Evolutionary conservation across 2,329 filamentous ascomycete species (phyloP).

Genomic region (Cadophora sp.): DNA sequence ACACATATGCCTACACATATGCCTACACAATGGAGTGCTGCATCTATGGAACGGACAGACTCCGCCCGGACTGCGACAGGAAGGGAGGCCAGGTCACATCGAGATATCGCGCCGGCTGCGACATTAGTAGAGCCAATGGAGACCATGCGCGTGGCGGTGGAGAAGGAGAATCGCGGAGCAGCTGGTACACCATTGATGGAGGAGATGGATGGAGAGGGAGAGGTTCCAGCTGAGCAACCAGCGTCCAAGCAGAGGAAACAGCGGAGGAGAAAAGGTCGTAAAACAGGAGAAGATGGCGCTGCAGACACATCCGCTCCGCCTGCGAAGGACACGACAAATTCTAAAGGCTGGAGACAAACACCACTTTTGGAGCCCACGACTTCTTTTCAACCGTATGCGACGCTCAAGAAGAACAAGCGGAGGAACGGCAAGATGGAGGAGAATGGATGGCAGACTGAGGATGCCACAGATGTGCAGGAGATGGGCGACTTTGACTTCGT

Average conservation of each 20-base stretch:
- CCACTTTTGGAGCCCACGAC: slow-evolving; percentile 68
- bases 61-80: slow-evolving; percentile 36
- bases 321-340: slow-evolving; percentile 54
- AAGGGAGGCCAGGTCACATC: slow-evolving; percentile 32
- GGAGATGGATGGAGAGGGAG: slow-evolving; percentile 36
- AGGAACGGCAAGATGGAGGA: slow-evolving; percentile 55
- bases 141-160: slow-evolving; percentile 47
- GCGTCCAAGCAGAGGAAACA: slow-evolving; percentile 48
- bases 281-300: slow-evolving; percentile 47
- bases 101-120: slow-evolving; percentile 46
- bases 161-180: slow-evolving; percentile 34
- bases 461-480: slow-evolving; percentile 92
- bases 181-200: slow-evolving; percentile 36
- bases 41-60: slow-evolving; percentile 41
- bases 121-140: slow-evolving; percentile 54
- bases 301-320: slow-evolving; percentile 51
- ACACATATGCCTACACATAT: slow-evolving; percentile 32
- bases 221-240: slow-evolving; percentile 32
- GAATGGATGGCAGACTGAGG: slow-evolving; percentile 94
- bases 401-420: slow-evolving; percentile 58
- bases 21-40: slow-evolving; percentile 42
- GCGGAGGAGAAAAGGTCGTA: slow-evolving; percentile 47
- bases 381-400: slow-evolving; percentile 68
- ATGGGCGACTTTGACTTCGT: slow-evolving; percentile 95
- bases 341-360: slow-evolving; percentile 72